Evolutionary conservation across 352 stramenopile genomes (phyloP).

Genomic region (Globisporangium spiculum): DNA sequence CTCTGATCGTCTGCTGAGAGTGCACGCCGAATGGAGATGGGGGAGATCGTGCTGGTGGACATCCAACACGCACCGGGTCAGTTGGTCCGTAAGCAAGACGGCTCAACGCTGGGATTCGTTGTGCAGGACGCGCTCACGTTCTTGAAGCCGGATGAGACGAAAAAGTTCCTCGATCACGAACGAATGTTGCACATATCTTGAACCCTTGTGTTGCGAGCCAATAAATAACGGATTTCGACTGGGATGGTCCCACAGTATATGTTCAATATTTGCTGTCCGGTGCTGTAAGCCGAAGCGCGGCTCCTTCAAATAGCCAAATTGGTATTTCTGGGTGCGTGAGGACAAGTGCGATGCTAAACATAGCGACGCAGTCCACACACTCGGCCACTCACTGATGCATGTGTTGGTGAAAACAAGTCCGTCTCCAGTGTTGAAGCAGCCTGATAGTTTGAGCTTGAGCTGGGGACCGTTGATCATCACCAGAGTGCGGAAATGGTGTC

Average conservation of each 20-base stretch:
- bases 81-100: background rate
- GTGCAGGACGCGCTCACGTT: background rate
- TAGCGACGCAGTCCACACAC: no score
- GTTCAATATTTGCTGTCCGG: no score
- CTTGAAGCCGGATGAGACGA: background rate
- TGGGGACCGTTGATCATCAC: background rate
- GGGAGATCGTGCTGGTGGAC: background rate
- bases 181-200: conserved; percentile 1
- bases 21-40: conserved; percentile 1
- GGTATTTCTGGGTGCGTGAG: no score
- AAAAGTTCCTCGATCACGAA: background rate
- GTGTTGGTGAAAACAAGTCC: no score
- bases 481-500: background rate
- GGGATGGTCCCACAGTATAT: no score
- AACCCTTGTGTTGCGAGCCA: background rate
- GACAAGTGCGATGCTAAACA: no score
- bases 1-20: background rate
- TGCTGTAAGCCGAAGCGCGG: no score
- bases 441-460: background rate
- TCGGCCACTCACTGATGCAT: no score
- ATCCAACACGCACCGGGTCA: background rate
- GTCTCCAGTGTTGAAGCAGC: background rate
- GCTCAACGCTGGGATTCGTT: background rate
- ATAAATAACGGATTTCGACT: no score
- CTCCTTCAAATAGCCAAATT: no score